Percentiles rank a stretch among this genome's conserved stretches.
phyloP scores from a whole-genome alignment of 2,329 filamentous ascomycete genomes.

The Bipolaris zeicola region DNA sequence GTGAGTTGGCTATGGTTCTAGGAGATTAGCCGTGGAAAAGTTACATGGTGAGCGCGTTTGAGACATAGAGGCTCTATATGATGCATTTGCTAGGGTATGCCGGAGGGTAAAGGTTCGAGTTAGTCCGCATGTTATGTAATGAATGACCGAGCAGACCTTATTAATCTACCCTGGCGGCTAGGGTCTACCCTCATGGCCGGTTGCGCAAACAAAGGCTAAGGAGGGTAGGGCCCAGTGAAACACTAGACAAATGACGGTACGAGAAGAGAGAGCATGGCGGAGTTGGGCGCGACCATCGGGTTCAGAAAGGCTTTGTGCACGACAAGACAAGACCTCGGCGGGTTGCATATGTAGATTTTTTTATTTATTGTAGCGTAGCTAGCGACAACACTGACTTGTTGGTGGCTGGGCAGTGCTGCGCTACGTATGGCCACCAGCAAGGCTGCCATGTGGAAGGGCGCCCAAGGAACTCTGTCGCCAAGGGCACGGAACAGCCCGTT shows the following conservation, averaged over 20 bases:
- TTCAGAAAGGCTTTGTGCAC: not conserved
- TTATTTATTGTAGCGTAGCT: not conserved
- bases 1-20: not conserved
- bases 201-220: not conserved
- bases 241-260: not conserved
- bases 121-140: not conserved
- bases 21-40: not conserved
- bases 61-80: not conserved
- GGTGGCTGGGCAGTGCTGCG: not conserved
- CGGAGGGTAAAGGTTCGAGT: not conserved
- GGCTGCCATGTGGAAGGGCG: slow-evolving; percentile 1
- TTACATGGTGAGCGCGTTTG: not conserved
- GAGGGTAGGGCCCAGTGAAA: not conserved
- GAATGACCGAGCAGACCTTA: not conserved
- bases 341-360: not conserved
- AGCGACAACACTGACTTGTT: not conserved
- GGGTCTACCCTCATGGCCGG: not conserved
- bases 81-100: not conserved
- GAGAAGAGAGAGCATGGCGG: not conserved
- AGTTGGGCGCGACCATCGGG: not conserved
- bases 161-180: not conserved
- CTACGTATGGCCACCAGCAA: not conserved
- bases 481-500: slow-evolving; percentile 12
- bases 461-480: slow-evolving; percentile 4
- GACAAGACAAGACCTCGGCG: not conserved